A percentile compares a stretch with the other conserved stretches of the same genome.
Conservation (phyloP, 2,329 filamentous ascomycete species). For the Paracorniculantispora psalliotae region DNA sequence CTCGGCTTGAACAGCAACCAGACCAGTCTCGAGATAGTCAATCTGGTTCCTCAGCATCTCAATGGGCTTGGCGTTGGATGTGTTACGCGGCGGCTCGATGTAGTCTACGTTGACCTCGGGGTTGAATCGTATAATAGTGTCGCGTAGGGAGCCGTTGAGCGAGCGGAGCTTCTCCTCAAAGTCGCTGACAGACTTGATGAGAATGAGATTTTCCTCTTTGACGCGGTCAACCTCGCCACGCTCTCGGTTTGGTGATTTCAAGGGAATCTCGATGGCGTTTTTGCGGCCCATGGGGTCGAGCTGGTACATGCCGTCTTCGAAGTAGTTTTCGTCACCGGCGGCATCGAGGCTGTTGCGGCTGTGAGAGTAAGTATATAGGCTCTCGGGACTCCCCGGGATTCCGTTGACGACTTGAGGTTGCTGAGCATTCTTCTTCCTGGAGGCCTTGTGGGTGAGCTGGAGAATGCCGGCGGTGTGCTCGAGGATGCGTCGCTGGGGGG, state of each 20-base stretch:
- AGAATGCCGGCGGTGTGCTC: slow-evolving; percentile 91
- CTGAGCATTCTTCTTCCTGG: slow-evolving; percentile 51
- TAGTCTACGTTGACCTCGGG: slow-evolving; percentile 48
- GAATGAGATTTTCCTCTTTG: slow-evolving; percentile 12
- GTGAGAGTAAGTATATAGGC: slow-evolving; percentile 64
- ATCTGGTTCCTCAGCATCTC: slow-evolving; percentile 54
- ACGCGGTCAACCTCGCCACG: slow-evolving; percentile 12
- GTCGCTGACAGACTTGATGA: slow-evolving; percentile 48
- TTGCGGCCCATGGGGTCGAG: slow-evolving; percentile 47
- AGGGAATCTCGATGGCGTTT: slow-evolving; percentile 51
- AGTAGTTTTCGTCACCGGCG: slow-evolving; percentile 54
- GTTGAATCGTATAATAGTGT: slow-evolving; percentile 61
- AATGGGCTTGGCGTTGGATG: slow-evolving; percentile 34
- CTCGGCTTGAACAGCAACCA: slow-evolving; percentile 56
- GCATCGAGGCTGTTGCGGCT: slow-evolving; percentile 55
- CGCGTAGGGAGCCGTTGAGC: slow-evolving; percentile 61
- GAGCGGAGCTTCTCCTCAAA: slow-evolving; percentile 63
- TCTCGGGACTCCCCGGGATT: slow-evolving; percentile 71
- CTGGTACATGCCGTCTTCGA: slow-evolving; percentile 74
- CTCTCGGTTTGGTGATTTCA: slow-evolving; percentile 52
- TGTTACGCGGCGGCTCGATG: slow-evolving; percentile 33
- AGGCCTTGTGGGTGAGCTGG: slow-evolving; percentile 78
- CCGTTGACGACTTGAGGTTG: slow-evolving; percentile 44
- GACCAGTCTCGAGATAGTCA: slow-evolving; percentile 64
- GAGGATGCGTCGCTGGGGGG: slow-evolving; percentile 69